phyloP scores from a whole-genome alignment of 306 rosid genomes.

The Vicia faba region DNA sequence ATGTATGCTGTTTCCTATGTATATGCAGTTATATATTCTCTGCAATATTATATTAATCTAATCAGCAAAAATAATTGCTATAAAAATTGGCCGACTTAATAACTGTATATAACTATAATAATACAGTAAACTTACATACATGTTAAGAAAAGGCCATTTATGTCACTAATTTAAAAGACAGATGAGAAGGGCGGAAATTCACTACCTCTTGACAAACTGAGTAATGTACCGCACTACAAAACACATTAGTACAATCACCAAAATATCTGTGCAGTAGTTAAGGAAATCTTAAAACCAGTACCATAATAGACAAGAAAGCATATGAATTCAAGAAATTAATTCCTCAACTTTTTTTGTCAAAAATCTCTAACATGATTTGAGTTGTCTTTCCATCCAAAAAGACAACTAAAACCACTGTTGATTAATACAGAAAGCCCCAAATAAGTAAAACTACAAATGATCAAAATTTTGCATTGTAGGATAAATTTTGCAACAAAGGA shows the following conservation, averaged over 20 bases:
- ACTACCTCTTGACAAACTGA: slow-evolving; percentile 69
- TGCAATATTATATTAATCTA: slow-evolving; percentile 6
- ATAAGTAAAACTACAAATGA: slow-evolving; percentile 22
- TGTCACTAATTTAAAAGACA: slow-evolving; percentile 24
- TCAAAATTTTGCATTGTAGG: slow-evolving; percentile 14
- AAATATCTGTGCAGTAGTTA: slow-evolving; percentile 51
- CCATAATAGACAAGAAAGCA: slow-evolving; percentile 27
- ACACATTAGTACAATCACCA: slow-evolving; percentile 81
- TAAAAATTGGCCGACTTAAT: slow-evolving; percentile 20
- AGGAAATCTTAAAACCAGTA: slow-evolving; percentile 49
- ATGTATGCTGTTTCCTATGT: neutral
- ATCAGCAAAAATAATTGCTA: slow-evolving; percentile 19
- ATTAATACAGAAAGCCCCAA: slow-evolving; percentile 18
- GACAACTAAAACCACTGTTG: neutral
- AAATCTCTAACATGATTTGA: slow-evolving; percentile 21
- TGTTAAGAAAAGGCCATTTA: slow-evolving; percentile 17
- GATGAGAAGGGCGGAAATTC: slow-evolving; percentile 6
- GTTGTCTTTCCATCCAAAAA: too few species aligned
- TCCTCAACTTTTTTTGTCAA: slow-evolving; percentile 5
- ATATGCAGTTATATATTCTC: slow-evolving; percentile 1
- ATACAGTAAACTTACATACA: slow-evolving; percentile 17
- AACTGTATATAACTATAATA: slow-evolving; percentile 10
- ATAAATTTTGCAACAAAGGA: slow-evolving; percentile 46
- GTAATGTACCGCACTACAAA: slow-evolving; percentile 57
- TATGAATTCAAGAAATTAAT: slow-evolving; percentile 15